Evolutionary conservation across 352 stramenopile species (phyloP).

Genomic region (Detonula confervacea): DNA sequence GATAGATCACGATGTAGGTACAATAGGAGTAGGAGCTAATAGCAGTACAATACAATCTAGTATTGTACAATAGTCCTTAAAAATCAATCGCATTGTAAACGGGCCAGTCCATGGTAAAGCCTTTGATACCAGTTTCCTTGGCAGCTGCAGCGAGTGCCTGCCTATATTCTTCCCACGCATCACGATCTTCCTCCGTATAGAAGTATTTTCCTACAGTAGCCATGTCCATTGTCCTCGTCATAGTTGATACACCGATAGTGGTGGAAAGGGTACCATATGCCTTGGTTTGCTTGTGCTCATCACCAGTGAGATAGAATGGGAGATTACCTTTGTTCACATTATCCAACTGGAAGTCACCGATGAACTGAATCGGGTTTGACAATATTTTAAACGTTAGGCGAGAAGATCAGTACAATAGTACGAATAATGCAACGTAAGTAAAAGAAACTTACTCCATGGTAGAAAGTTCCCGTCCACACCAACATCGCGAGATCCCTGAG

Average conservation of each 20-base stretch:
- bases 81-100: neutral
- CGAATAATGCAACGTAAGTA: too few relatives aligned
- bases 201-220: neutral
- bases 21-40: too few relatives aligned
- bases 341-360: slow-evolving; percentile 6
- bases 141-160: neutral
- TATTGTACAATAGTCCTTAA: too few relatives aligned
- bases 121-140: neutral
- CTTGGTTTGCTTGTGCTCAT: neutral
- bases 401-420: too few relatives aligned
- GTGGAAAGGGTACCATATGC: slow-evolving; percentile 1
- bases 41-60: too few relatives aligned
- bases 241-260: neutral
- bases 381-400: too few relatives aligned
- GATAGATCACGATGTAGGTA: too few relatives aligned
- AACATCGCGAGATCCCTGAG: neutral
- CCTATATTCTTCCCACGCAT: neutral
- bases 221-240: slow-evolving; percentile 3
- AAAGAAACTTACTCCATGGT: too few relatives aligned
- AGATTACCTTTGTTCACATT: slow-evolving; percentile 6
- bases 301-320: neutral
- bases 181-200: neutral
- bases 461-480: neutral
- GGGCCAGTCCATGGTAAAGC: neutral
- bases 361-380: too few relatives aligned